These are phyloP conservation scores for Eucalyptus cladocalyx DNA, from an alignment of 345 rosid genomes.

Conservation along the genomic window DNA sequence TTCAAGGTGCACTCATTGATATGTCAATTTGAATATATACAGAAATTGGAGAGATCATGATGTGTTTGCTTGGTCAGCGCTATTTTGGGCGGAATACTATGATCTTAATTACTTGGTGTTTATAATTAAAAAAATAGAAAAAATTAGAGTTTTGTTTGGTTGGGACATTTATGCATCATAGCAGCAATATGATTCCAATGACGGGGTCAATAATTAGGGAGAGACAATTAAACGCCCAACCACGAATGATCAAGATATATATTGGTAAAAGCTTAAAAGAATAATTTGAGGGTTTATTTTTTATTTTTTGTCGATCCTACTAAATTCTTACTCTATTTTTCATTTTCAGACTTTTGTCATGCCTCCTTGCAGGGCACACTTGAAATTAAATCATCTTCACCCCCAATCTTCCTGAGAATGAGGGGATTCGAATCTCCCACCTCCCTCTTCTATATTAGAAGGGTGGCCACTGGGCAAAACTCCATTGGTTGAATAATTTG, in stretches of 20 bases:
- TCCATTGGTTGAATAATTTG: too few relatives aligned
- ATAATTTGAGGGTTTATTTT: too few relatives aligned
- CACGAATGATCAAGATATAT: too few relatives aligned
- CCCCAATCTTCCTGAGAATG: fast-evolving
- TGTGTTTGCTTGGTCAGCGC: not conserved
- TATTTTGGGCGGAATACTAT: not conserved
- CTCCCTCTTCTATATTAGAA: fast-evolving
- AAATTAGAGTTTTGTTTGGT: not conserved
- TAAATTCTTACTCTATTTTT: too few relatives aligned
- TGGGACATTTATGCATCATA: not conserved
- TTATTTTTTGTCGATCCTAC: too few relatives aligned
- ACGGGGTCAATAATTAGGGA: not conserved
- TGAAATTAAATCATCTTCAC: too few relatives aligned
- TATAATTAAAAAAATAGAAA: too few relatives aligned
- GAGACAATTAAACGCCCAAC: too few relatives aligned
- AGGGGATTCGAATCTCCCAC: too few relatives aligned
- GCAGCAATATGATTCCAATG: not conserved
- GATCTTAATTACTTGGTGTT: not conserved
- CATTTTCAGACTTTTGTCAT: fast-evolving
- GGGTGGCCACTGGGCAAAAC: too few relatives aligned
- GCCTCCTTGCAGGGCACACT: fast-evolving
- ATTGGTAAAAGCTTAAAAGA: too few relatives aligned
- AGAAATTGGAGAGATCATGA: not conserved
- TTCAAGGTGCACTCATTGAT: not conserved
- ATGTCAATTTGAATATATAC: not conserved